Evolutionary conservation across 2,329 filamentous ascomycete species (phyloP).

Genomic region (Cercospora sp.): DNA sequence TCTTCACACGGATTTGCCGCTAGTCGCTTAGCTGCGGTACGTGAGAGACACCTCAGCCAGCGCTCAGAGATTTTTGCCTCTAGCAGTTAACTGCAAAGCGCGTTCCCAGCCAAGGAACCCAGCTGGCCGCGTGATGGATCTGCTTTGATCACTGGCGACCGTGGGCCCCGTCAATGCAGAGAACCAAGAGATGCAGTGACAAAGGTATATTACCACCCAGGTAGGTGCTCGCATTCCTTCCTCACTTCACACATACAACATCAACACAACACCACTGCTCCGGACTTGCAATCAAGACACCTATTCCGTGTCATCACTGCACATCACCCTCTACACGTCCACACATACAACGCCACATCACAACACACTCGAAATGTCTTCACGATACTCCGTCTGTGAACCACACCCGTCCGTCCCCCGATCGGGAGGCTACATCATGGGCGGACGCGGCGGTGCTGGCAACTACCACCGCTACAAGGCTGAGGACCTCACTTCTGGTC

Average conservation of each 20-base stretch:
- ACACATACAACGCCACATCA: conserved; percentile 2
- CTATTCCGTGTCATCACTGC: neutral
- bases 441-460: conserved; percentile 60
- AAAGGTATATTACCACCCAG: conserved; percentile 15
- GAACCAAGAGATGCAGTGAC: conserved; percentile 1
- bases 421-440: conserved; percentile 48
- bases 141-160: conserved; percentile 19
- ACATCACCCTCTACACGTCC: conserved; percentile 4
- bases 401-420: conserved; percentile 60
- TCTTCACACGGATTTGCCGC: conserved; percentile 5
- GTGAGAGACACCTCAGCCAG: neutral
- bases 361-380: conserved; percentile 30
- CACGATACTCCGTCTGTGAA: conserved; percentile 58
- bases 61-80: conserved; percentile 1
- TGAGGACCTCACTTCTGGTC: conserved; percentile 53
- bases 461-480: conserved; percentile 58
- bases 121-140: conserved; percentile 24
- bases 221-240: conserved; percentile 7
- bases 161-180: conserved; percentile 10
- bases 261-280: neutral
- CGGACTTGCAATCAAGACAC: neutral
- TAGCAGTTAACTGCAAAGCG: conserved; percentile 28
- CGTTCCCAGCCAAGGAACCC: conserved; percentile 17
- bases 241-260: conserved; percentile 17
- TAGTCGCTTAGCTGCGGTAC: conserved; percentile 11